A percentile compares a stretch with the other conserved stretches of the same genome.
Conservation (phyloP, 441 rosid genomes). For the Croton setiger region DNA sequence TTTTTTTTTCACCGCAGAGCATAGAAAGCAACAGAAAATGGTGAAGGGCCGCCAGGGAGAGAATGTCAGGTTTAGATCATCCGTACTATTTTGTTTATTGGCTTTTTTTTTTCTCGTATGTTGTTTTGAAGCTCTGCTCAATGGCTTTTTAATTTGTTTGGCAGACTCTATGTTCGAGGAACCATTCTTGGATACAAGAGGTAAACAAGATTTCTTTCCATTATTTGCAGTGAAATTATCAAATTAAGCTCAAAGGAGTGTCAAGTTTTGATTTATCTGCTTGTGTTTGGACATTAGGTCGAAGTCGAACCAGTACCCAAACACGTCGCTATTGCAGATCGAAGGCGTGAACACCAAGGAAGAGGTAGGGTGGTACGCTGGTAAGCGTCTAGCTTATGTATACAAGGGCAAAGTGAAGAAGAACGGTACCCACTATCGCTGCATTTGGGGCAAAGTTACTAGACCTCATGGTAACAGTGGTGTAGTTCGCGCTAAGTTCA, state of each 20-base stretch:
- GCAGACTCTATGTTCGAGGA: constrained; percentile 79
- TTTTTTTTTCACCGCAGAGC: background rate
- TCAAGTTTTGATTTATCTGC: background rate
- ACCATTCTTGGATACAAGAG: constrained; percentile 90
- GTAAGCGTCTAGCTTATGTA: constrained; percentile 79
- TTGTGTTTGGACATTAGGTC: constrained; percentile 44
- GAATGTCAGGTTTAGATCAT: constrained; percentile 34
- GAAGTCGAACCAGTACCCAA: constrained; percentile 89
- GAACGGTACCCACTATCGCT: constrained; percentile 71
- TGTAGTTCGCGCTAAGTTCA: constrained; percentile 84
- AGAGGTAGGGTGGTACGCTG: constrained; percentile 75
- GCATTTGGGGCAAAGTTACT: constrained; percentile 87
- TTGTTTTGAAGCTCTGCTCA: background rate
- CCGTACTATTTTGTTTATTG: background rate
- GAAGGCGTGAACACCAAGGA: constrained; percentile 91
- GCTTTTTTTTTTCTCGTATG: background rate
- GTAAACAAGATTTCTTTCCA: constrained; percentile 27
- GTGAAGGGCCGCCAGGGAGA: constrained; percentile 89
- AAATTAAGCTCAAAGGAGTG: background rate
- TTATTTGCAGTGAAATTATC: background rate
- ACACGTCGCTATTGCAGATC: constrained; percentile 71
- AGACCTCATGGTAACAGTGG: constrained; percentile 95
- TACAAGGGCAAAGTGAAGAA: constrained; percentile 89
- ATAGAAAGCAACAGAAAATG: constrained; percentile 36
- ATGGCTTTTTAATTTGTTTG: background rate